Evolutionary conservation across 1,284 basidiomycete genomes (phyloP).

Genomic region (Naganishia liquefaciens): DNA sequence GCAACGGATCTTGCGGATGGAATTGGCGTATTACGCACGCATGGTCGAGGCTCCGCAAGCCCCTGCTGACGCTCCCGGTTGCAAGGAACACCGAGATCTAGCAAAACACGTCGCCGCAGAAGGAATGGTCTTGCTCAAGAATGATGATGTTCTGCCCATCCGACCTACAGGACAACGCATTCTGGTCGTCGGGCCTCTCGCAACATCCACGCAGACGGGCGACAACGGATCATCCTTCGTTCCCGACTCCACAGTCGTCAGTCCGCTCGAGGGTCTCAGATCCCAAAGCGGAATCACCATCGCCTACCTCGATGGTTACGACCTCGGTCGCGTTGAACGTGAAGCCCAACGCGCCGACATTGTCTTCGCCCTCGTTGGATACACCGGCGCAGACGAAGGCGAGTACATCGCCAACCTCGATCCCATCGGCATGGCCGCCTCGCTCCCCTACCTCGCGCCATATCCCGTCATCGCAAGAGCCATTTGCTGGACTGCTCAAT

Average conservation of each 20-base stretch:
- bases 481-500: not conserved
- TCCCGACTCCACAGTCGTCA: constrained; percentile 11
- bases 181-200: constrained; percentile 20
- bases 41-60: not conserved
- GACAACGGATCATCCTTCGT: constrained; percentile 18
- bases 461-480: constrained; percentile 1
- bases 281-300: constrained; percentile 3
- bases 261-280: constrained; percentile 16
- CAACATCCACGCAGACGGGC: constrained; percentile 16
- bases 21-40: constrained; percentile 5
- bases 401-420: constrained; percentile 21
- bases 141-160: constrained; percentile 7
- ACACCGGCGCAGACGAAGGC: constrained; percentile 22
- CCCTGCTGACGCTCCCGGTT: not conserved
- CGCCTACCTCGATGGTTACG: constrained; percentile 11
- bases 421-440: constrained; percentile 5
- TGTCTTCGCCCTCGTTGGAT: constrained; percentile 15
- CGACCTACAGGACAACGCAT: not conserved
- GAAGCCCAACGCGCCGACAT: not conserved
- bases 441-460: not conserved
- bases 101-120: constrained; percentile 4
- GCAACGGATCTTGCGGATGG: constrained; percentile 11
- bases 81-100: constrained; percentile 6
- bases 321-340: not conserved
- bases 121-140: constrained; percentile 18